phyloP scores from a whole-genome alignment of 495 filamentous ascomycete species.

The Platismatia glauca region DNA sequence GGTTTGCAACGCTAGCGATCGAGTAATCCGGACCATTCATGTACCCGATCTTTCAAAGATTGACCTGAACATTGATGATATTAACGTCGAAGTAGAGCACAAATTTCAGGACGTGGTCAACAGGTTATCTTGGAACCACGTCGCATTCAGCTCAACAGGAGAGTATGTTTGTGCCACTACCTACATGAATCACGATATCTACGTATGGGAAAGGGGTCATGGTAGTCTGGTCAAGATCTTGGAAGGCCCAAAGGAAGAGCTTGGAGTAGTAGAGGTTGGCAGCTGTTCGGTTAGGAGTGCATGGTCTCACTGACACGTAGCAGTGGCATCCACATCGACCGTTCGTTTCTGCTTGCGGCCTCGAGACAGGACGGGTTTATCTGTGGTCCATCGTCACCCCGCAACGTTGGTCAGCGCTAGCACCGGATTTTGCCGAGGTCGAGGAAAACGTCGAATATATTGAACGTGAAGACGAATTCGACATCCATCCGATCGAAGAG shows the following conservation, averaged over 20 bases:
- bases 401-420: constrained; percentile 92
- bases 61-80: constrained; percentile 39
- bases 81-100: constrained; percentile 87
- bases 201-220: constrained; percentile 92
- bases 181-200: constrained; percentile 95
- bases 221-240: constrained; percentile 94
- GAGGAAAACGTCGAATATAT: constrained; percentile 97
- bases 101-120: constrained; percentile 98
- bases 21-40: constrained; percentile 83
- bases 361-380: constrained; percentile 82
- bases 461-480: constrained; percentile 93
- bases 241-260: constrained; percentile 89
- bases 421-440: constrained; percentile 93
- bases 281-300: neutral
- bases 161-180: constrained; percentile 91
- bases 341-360: constrained; percentile 76
- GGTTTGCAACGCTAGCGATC: constrained; percentile 82
- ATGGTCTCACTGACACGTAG: neutral
- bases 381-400: constrained; percentile 88
- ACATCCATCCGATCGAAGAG: constrained; percentile 92
- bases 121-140: constrained; percentile 87
- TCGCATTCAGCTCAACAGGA: constrained; percentile 83
- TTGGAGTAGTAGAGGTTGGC: constrained; percentile 68
- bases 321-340: constrained; percentile 87
- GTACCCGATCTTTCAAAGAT: constrained; percentile 53